Conservation (phyloP, 345 rosid species). For the Gossypium raimondii region DNA sequence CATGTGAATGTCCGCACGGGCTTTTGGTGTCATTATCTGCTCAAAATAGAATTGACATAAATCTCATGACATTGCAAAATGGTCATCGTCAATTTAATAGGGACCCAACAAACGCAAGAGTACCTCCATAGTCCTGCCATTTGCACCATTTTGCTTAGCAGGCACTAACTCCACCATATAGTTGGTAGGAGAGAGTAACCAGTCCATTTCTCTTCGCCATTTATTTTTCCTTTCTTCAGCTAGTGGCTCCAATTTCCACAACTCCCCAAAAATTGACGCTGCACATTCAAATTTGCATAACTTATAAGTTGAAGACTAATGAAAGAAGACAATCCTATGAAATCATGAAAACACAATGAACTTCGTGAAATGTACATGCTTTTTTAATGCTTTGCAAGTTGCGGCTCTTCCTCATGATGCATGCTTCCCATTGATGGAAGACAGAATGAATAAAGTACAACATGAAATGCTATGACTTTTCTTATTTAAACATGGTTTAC, state of each 20-base stretch:
- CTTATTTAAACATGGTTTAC: background rate
- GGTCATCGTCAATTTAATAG: background rate
- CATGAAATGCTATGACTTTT: background rate
- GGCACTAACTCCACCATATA: slow-evolving; percentile 97
- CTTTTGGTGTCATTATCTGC: slow-evolving; percentile 94
- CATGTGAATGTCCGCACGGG: slow-evolving; percentile 86
- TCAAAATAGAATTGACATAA: slow-evolving; percentile 25
- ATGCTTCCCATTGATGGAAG: background rate
- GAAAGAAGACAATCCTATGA: background rate
- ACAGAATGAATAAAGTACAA: background rate
- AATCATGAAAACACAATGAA: background rate
- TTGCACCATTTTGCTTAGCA: slow-evolving; percentile 75
- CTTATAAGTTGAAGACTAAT: background rate
- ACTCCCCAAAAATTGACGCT: slow-evolving; percentile 92
- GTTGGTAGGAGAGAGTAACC: slow-evolving; percentile 90
- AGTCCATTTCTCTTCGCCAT: slow-evolving; percentile 92
- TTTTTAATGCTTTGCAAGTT: background rate
- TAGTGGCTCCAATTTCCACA: slow-evolving; percentile 92
- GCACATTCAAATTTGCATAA: slow-evolving; percentile 16
- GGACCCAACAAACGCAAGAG: background rate
- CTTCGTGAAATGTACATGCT: background rate
- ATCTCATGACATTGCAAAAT: slow-evolving; percentile 15
- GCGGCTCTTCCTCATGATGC: background rate
- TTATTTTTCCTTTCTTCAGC: slow-evolving; percentile 66
- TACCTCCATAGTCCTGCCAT: slow-evolving; percentile 86